Evolutionary conservation across 2,329 filamentous ascomycete species (phyloP).

Genomic region (Kalmusia sp.): DNA sequence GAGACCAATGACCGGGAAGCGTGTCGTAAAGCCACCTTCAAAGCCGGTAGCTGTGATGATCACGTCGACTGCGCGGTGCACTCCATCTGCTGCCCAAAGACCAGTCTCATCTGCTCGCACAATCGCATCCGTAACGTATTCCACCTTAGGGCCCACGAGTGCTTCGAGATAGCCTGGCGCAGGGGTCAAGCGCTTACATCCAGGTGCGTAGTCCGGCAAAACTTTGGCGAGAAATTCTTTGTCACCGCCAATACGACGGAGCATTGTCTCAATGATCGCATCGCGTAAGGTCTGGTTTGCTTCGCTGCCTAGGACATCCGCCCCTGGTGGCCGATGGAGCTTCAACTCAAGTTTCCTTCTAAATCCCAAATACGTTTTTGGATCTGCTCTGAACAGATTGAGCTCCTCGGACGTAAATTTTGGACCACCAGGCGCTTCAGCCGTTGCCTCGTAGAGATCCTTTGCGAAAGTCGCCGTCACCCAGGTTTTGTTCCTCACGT

Average conservation of each 20-base stretch:
- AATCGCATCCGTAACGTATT: not conserved
- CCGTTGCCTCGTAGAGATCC: not conserved
- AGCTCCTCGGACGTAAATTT: not conserved
- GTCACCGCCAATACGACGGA: not conserved
- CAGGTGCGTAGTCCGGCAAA: not conserved
- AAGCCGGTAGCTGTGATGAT: conserved; percentile 10
- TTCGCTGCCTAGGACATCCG: not conserved
- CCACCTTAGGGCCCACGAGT: not conserved
- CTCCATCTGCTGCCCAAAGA: not conserved
- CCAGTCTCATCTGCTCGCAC: not conserved
- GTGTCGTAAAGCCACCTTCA: conserved; percentile 1
- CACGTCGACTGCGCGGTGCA: not conserved
- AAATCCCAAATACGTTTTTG: not conserved
- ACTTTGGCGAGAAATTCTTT: not conserved
- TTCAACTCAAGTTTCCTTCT: not conserved
- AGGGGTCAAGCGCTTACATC: not conserved
- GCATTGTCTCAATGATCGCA: not conserved
- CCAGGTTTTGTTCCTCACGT: not conserved
- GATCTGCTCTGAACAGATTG: not conserved
- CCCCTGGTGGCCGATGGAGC: not conserved
- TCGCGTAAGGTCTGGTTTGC: not conserved
- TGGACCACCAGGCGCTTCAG: not conserved
- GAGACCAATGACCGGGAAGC: conserved; percentile 2
- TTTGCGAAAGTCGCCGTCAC: not conserved
- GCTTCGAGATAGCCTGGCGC: not conserved